Base-by-base conservation (phyloP, 2,329 filamentous ascomycete genomes). In the Aspergillus cejpii region DNA sequence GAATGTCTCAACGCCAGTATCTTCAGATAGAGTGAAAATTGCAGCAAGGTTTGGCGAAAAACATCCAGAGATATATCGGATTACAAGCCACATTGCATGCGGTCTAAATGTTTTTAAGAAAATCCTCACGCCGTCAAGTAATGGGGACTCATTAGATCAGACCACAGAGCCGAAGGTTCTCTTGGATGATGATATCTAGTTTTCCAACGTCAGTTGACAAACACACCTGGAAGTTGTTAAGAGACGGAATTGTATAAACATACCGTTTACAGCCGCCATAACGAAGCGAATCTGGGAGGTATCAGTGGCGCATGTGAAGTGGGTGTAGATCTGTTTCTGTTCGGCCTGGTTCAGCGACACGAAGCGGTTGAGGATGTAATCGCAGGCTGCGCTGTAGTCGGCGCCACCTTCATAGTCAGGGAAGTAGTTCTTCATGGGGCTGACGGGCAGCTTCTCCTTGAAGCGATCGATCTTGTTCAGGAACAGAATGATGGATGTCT, bases 291-390 rank as follows among this genome's bases (percentile, higher is more conserved):
- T 98, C 71, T 98, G 92, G 62, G 92, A 96, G 24, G 92, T 98
- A 67, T 98, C 92, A 39, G 92, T 98, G 50, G 92, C 92, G 68
- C 92, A 97, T 40, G 92, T 98, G 74, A 98, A 98, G 72, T 97
- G 92, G 48, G 92, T 98, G 78, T 98, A 98, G 69, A 98, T 97
- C 71, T 98, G 92, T 78, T 98, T 98, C 44, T 89, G 95, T 76
- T 97, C 92, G 68, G 96, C 91, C 73, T 97, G 92, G 75, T 98
- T 98, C 66, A 98, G 76, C 66, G 87, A 92, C 61, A 97, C 92
- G 71, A 98, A 98, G 66, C 92, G 83, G 79, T 97, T 97, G 51
- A 98, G 80, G 62, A 98, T 97, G 74, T 98, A 98, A 70, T 98
- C 91, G 74, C 92, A 98, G 28, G 92, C 92, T 41, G 88, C 85